Percentiles rank a stretch among this genome's conserved stretches.
These are phyloP conservation scores for Gypsophila paniculata DNA, from an alignment of 179 eudicot species.

Conservation along the genomic window DNA sequence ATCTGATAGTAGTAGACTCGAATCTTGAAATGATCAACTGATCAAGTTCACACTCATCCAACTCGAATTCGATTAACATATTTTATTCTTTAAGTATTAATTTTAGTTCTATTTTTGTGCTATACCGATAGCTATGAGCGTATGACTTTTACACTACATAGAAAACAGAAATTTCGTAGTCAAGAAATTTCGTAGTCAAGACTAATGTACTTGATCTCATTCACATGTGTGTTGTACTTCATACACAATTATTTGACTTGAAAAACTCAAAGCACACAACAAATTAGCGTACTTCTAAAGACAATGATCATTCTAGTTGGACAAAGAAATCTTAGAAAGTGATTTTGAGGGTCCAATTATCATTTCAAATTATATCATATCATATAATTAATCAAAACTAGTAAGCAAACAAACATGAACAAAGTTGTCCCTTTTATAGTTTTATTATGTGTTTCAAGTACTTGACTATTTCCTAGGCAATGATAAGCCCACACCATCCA, in stretches of 20 bases:
- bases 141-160: too few relatives aligned
- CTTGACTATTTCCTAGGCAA: constrained; percentile 12
- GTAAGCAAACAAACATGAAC: neutral
- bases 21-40: too few relatives aligned
- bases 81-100: too few relatives aligned
- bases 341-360: constrained; percentile 11
- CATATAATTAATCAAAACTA: constrained; percentile 18
- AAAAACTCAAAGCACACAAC: neutral
- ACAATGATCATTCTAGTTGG: constrained; percentile 20
- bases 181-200: too few relatives aligned
- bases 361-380: neutral
- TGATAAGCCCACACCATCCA: too few relatives aligned
- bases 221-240: constrained; percentile 8
- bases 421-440: constrained; percentile 6
- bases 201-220: constrained; percentile 4
- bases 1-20: too few relatives aligned
- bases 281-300: constrained; percentile 20
- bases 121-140: too few relatives aligned
- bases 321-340: constrained; percentile 28
- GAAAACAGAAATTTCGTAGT: too few relatives aligned
- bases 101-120: too few relatives aligned
- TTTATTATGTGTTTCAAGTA: constrained; percentile 16
- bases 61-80: too few relatives aligned
- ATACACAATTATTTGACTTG: constrained; percentile 6
- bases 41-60: too few relatives aligned